Evolutionary conservation across 495 filamentous ascomycete species (phyloP), one percentile per base, ranked within the genome.

Genomic region (Parmelia sp.): DNA sequence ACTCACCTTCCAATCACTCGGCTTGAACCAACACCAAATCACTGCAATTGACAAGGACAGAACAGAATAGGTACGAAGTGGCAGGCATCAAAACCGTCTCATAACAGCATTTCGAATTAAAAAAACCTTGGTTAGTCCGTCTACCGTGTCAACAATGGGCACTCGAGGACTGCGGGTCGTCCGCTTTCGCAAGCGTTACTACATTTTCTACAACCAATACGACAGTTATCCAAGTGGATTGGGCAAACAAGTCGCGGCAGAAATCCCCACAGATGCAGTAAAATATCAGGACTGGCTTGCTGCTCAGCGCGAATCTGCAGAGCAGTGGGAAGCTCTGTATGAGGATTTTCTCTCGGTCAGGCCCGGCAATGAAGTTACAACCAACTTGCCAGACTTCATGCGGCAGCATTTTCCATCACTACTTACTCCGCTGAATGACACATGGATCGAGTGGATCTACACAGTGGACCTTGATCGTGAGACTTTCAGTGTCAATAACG

Each of bases 211-310:
- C 60, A 74, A 74, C 42, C 69, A 70, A 4, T 73, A n/a, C 2
- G 73, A 75, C 63, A 73, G 70, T 61, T 74, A 74, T 57, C 73
- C 73, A 10, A 63, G 69, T 35, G 70, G 68, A 17, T 61, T 75
- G 33, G 72, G 72, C 6, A 53, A 60, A 0, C 60, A 60, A 4
- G 66, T 77, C 21, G 68, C 74, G 0, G 44, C 55, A 1, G 29
- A 71, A n/a, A 74, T 77, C 21, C 71, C 71, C 4, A 25, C 29
- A 47, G 68, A 71, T 36, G 65, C 68, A 0, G 62, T 62, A 25
- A 53, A 69, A 21, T 75, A 74, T 62, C 66, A 60, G 49, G 57
- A 21, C 33, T 67, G 65, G 65, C 61, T 67, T 7, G 25, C 21
- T 31, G 23, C 17, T 14, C 37, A 60, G n/a, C 65, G 65, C 31